phyloP scores from a whole-genome alignment of 2,329 filamentous ascomycete genomes.

The Fusarium sp. region DNA sequence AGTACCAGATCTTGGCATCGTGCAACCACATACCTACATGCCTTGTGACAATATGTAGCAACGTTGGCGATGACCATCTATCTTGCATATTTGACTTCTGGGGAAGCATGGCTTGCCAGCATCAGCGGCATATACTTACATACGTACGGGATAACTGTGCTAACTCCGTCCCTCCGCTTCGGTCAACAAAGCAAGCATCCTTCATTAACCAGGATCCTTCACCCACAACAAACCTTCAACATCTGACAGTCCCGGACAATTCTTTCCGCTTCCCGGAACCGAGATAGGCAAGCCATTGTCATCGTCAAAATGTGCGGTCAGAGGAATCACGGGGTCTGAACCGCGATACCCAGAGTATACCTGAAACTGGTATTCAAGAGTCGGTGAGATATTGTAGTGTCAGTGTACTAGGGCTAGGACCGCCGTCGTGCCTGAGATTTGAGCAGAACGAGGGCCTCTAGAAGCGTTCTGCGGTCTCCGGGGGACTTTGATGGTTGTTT shows the following conservation, averaged over 20 bases:
- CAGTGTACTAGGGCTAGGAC: constrained; percentile 19
- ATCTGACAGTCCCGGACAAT: constrained; percentile 34
- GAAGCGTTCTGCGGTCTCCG: constrained; percentile 29
- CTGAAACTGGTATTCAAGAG: constrained; percentile 18
- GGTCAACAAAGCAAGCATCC: constrained; percentile 4
- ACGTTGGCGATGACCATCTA: constrained; percentile 31
- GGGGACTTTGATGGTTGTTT: constrained; percentile 34
- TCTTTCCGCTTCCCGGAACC: constrained; percentile 30
- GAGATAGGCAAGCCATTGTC: constrained; percentile 15
- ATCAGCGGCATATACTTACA: constrained; percentile 16
- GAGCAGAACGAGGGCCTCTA: constrained; percentile 24
- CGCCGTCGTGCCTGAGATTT: constrained; percentile 26
- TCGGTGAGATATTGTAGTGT: constrained; percentile 28
- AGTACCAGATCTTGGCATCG: not conserved
- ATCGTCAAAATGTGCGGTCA: constrained; percentile 42
- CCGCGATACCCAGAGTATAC: constrained; percentile 34
- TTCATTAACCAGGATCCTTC: constrained; percentile 17
- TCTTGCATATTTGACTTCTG: constrained; percentile 42
- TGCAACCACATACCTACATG: not conserved
- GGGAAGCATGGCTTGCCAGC: constrained; percentile 16
- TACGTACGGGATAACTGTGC: constrained; percentile 1
- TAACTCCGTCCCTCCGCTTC: constrained; percentile 19
- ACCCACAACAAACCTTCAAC: constrained; percentile 4
- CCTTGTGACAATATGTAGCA: constrained; percentile 21
- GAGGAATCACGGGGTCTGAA: constrained; percentile 32